Evolutionary conservation across 2,329 filamentous ascomycete genomes (phyloP).

Genomic region (Nemania sp.): DNA sequence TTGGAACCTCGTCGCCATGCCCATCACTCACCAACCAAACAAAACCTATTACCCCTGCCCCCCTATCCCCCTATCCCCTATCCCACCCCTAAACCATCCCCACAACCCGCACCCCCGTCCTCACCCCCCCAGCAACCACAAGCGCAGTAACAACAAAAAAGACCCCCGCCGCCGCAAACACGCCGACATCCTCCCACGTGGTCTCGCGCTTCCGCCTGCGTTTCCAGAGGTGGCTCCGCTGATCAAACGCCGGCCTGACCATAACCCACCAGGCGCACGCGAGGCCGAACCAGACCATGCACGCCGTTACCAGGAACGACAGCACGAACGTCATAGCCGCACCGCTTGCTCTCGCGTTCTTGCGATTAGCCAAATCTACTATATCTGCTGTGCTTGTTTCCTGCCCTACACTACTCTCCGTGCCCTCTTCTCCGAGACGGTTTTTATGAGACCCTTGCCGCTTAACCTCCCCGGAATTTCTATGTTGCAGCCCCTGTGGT

Average conservation of each 20-base stretch:
- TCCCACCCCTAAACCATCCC: background rate
- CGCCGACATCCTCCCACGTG: slow-evolving; percentile 42
- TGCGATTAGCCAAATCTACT: background rate
- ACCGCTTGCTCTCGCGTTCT: slow-evolving; percentile 16
- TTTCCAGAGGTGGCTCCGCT: slow-evolving; percentile 44
- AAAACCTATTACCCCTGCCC: background rate
- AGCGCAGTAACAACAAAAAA: slow-evolving; percentile 39
- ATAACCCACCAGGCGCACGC: slow-evolving; percentile 44
- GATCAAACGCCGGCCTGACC: slow-evolving; percentile 46
- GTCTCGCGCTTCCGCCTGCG: slow-evolving; percentile 40
- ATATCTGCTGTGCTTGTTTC: too few species aligned
- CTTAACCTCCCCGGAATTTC: background rate
- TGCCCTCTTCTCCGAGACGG: background rate
- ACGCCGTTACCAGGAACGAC: slow-evolving; percentile 28
- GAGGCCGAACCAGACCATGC: slow-evolving; percentile 39
- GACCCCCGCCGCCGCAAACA: slow-evolving; percentile 40
- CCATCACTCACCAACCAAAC: background rate
- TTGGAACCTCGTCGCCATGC: background rate
- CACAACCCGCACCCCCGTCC: slow-evolving; percentile 34
- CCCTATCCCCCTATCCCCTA: background rate
- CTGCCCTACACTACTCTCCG: background rate
- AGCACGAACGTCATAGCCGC: slow-evolving; percentile 21
- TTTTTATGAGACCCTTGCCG: background rate
- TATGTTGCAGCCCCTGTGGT: background rate
- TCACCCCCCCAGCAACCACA: slow-evolving; percentile 28